A percentile compares a stretch with the other conserved stretches of the same genome.
phyloP scores from a whole-genome alignment of 2,329 filamentous ascomycete species.

The Colletotrichum limetticola region DNA sequence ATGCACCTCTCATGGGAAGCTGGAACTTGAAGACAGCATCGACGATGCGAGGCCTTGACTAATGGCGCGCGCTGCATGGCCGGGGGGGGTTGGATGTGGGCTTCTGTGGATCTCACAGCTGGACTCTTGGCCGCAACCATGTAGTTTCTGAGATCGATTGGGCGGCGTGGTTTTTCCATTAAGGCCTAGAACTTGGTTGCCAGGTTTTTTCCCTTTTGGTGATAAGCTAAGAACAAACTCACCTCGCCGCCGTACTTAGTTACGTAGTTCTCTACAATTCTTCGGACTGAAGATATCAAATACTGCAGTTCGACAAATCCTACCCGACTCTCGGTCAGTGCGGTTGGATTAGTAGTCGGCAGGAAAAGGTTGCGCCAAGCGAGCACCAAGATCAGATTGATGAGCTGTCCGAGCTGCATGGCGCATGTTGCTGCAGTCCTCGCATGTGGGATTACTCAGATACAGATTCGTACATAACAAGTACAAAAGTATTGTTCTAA shows the following conservation, averaged over 20 bases:
- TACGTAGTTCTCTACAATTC: background rate
- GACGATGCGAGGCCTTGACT: constrained; percentile 31
- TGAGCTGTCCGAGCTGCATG: constrained; percentile 19
- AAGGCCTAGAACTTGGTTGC: background rate
- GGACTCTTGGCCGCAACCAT: constrained; percentile 20
- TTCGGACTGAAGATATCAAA: background rate
- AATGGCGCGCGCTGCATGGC: constrained; percentile 20
- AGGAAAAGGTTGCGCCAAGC: background rate
- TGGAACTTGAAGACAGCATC: constrained; percentile 7
- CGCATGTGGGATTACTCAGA: constrained; percentile 7
- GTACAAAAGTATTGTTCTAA: background rate
- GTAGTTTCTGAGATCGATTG: background rate
- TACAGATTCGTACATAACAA: background rate
- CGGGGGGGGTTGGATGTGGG: constrained; percentile 7
- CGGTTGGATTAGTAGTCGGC: background rate
- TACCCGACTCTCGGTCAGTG: background rate
- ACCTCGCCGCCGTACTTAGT: background rate
- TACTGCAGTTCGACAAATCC: background rate
- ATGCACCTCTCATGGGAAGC: constrained; percentile 10
- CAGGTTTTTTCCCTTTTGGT: background rate
- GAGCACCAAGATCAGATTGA: constrained; percentile 5
- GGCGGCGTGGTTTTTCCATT: background rate
- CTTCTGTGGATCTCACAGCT: constrained; percentile 13
- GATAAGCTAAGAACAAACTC: background rate
- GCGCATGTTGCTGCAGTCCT: background rate